A percentile compares a stretch with the other conserved stretches of the same genome.
These are phyloP conservation scores for Solanum virginianum DNA, from an alignment of 257 asterid species.

Conservation along the genomic window DNA sequence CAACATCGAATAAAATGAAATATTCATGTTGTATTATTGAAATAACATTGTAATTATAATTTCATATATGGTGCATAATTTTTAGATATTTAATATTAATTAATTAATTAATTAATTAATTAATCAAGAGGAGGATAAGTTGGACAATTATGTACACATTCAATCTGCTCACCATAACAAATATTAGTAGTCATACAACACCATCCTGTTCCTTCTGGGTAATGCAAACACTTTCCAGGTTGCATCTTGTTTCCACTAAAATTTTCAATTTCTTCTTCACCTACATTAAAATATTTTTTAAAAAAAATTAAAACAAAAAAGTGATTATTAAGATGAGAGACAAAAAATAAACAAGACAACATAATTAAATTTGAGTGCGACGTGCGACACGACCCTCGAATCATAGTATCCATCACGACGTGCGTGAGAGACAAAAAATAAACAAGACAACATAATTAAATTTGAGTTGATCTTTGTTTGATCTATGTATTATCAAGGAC, in stretches of 20 bases:
- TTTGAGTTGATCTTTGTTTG: not conserved
- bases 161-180: fast-evolving
- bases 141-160: not conserved
- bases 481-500: not conserved
- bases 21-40: not conserved
- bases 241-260: too few relatives aligned
- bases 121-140: too few relatives aligned
- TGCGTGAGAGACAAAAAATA: not conserved
- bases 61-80: too few relatives aligned
- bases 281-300: not conserved
- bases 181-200: not conserved
- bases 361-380: too few relatives aligned
- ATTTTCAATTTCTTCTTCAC: not conserved
- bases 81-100: too few relatives aligned
- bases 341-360: not conserved
- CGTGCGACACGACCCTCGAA: too few relatives aligned
- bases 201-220: not conserved
- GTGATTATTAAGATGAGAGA: not conserved
- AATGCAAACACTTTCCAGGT: not conserved
- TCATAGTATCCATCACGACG: too few relatives aligned
- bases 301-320: not conserved
- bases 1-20: not conserved
- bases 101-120: too few relatives aligned
- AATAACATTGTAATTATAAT: not conserved
- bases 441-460: not conserved